Evolutionary conservation across 2,329 filamentous ascomycete species (phyloP).

Genomic region (Apiospora sp.): DNA sequence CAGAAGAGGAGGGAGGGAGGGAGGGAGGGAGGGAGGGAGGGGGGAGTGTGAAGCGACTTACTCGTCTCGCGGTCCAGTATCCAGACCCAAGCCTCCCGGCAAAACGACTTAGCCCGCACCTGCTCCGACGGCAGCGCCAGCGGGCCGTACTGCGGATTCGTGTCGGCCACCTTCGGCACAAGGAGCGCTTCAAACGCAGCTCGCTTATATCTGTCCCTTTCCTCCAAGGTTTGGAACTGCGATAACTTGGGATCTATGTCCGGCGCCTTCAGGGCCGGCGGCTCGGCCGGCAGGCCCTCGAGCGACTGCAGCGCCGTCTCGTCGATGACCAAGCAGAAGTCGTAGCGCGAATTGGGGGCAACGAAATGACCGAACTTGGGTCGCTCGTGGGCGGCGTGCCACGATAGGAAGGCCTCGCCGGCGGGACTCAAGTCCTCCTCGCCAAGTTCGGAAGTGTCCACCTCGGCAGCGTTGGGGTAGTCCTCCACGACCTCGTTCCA

Average conservation of each 20-base stretch:
- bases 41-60: not conserved
- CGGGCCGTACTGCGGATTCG: not conserved
- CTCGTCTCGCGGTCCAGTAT: conserved; percentile 1
- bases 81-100: not conserved
- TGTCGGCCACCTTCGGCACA: not conserved
- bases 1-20: not conserved
- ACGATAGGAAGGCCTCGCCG: not conserved
- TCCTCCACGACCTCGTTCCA: conserved; percentile 7
- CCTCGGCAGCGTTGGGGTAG: not conserved
- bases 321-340: not conserved
- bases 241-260: not conserved
- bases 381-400: not conserved
- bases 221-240: not conserved
- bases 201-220: not conserved
- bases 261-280: not conserved
- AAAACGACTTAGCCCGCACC: not conserved
- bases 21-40: too few relatives aligned
- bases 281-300: not conserved
- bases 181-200: not conserved
- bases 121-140: not conserved
- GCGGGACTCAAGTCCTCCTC: not conserved
- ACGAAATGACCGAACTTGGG: not conserved
- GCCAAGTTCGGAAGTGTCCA: not conserved
- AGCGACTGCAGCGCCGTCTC: not conserved
- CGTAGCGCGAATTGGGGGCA: not conserved